These are phyloP conservation scores for Gossypium arboreum DNA, from an alignment of 345 rosid genomes.

Conservation along the genomic window DNA sequence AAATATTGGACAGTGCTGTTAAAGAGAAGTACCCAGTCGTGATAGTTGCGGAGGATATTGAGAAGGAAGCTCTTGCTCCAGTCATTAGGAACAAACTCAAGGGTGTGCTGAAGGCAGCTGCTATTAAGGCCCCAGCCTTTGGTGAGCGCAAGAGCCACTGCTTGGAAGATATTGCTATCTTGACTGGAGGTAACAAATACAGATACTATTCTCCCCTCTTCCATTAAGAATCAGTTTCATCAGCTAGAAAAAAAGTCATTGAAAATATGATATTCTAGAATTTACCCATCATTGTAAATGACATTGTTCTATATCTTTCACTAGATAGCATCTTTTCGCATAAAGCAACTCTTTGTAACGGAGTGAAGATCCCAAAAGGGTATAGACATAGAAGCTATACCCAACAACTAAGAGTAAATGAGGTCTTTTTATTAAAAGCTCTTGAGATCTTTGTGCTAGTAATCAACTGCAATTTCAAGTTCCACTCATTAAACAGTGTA, in stretches of 20 bases:
- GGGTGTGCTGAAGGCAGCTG: constrained; percentile 77
- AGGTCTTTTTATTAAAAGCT: no score
- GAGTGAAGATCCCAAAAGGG: no score
- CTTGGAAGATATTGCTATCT: constrained; percentile 83
- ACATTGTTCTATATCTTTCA: neutral
- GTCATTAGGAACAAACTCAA: constrained; percentile 78
- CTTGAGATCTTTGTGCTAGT: no score
- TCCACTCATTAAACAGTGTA: no score
- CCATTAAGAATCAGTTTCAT: neutral
- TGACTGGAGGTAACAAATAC: constrained; percentile 74
- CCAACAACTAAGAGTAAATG: no score
- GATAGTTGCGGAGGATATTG: constrained; percentile 76
- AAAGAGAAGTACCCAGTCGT: constrained; percentile 78
- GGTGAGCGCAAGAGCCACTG: constrained; percentile 86
- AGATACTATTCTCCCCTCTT: neutral
- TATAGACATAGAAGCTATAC: no score
- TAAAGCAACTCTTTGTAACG: neutral
- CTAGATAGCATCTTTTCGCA: neutral
- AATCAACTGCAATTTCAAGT: no score
- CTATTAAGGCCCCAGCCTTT: constrained; percentile 85
- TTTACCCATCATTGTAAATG: no score
- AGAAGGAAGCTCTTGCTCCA: constrained; percentile 75
- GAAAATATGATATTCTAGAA: neutral
- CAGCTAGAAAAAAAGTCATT: neutral
- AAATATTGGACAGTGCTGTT: constrained; percentile 78